Base-by-base conservation (phyloP, 1,139 yeast genomes). In the Protomyces gravidus region DNA sequence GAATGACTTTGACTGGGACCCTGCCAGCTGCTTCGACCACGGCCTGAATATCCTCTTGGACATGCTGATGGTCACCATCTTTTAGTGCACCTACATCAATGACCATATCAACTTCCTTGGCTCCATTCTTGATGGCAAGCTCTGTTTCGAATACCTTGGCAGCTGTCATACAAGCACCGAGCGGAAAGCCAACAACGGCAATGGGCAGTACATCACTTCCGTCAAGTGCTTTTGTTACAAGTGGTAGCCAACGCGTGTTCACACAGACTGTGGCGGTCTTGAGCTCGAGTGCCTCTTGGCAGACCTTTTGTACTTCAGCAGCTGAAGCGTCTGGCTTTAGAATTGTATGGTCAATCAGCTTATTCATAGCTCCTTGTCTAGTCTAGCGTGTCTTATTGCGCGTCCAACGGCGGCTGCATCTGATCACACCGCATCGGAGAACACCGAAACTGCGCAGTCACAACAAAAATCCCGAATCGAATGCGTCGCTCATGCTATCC, bases 181-280 rank as follows among this genome's bases (percentile, higher is more conserved):
- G 48, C 48, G 48, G 48, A 19, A 45, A 45, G 0, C 48, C 48
- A 17, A 45, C 32, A 13, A 45, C 48, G 5, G 48, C 32, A 27
- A 45, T 45, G 7, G 48, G 32, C 13, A 26, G 17, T 27, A 27
- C 32, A n/a, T 13, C 15, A 19, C 32, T 26, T 27, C 17, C 17
- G 17, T 17, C 26, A 5, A 45, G 19, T 27, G 13, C 11, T 19
- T 5, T 15, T 11, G 13, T n/a, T 15, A 27, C 48, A 5, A 19
- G 23, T 19, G 30, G 17, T n/a, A 45, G 30, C 32, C 32, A 27
- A 13, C 48, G 32, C 32, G 48, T 25, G 17, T 45, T 45, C 28
- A 45, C 48, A 17, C 48, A 45, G 48, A 45, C 48, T 13, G 48
- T 45, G 32, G 30, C 32, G 13, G 32, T n/a, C 17, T 27, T 11